These are phyloP conservation scores for Diplogelasinospora grovesii DNA, from an alignment of 495 filamentous ascomycete genomes.

Conservation along the genomic window DNA sequence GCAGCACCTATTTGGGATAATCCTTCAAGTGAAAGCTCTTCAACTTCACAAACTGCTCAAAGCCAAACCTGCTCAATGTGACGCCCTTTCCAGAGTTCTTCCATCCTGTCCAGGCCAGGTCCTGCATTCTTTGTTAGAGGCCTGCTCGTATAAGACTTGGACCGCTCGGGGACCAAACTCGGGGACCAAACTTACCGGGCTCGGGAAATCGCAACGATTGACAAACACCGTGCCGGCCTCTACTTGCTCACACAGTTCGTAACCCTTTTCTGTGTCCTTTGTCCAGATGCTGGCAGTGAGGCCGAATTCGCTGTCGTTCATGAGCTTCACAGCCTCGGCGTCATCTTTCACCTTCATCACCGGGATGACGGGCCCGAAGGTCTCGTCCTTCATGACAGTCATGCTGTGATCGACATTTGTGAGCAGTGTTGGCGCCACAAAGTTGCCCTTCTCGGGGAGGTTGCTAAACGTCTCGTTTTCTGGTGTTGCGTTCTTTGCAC, in stretches of 20 bases:
- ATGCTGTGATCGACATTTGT: constrained; percentile 78
- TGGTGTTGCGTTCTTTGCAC: constrained; percentile 77
- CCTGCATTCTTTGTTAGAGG: constrained; percentile 44
- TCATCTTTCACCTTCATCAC: constrained; percentile 87
- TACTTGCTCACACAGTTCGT: constrained; percentile 68
- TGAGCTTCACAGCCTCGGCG: constrained; percentile 71
- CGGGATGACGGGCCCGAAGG: constrained; percentile 90
- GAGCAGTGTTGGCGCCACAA: constrained; percentile 76
- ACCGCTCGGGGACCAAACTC: neutral
- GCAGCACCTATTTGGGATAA: constrained; percentile 57
- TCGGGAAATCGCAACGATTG: constrained; percentile 89
- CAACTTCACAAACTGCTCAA: constrained; percentile 89
- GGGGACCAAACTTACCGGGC: constrained; percentile 60
- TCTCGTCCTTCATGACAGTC: constrained; percentile 90
- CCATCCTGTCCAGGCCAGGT: constrained; percentile 97
- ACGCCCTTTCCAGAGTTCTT: constrained; percentile 91
- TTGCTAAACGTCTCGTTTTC: constrained; percentile 66
- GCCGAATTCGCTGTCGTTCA: constrained; percentile 95
- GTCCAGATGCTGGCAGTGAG: constrained; percentile 98
- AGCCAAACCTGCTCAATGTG: constrained; percentile 83
- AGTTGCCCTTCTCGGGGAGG: constrained; percentile 70
- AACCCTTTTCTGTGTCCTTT: constrained; percentile 72
- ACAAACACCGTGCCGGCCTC: constrained; percentile 97
- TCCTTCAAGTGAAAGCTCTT: constrained; percentile 96
- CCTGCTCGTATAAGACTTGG: neutral